Evolutionary conservation across 2,329 filamentous ascomycete genomes (phyloP), one percentile per base, ranked within the genome.

Genomic region (Erysiphe neolycopersici): DNA sequence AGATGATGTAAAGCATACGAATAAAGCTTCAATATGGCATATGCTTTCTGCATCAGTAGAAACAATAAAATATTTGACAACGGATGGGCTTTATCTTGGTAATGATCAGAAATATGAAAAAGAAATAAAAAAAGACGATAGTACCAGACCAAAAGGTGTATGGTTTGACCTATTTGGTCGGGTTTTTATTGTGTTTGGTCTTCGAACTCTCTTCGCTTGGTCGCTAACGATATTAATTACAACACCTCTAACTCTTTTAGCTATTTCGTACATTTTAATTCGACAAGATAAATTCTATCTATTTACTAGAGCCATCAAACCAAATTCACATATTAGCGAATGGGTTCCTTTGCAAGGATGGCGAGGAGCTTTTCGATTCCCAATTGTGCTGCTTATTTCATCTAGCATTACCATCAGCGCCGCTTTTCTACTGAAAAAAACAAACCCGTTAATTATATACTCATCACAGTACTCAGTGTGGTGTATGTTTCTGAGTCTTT

Each of bases 151-250:
- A 8, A 65, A 71, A 47, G 81, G 76, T 29, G 83, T 95, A 13
- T 98, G 85, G 83, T 95, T 95, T 55, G 89, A 95, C 55, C 61
- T 95, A 8, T 87, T 92, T 50, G 89, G 87, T 38, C 69, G 67
- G 44, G 66, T 66, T 1, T 84, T 94, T 58, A 80, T 78, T 14
- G 66, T 92, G 2, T 80, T 94, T 55, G 68, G 70, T 40, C 66
- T 94, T 35, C 72, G 79, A 48, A 84, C 81, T 8, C 67, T 95
- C 45, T 95, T 95, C 59, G 84, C 83, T 3, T 73, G 89, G 61
- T 85, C 83, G 5, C 68, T 95, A 26, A 79, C 80, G 0, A 61
- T 95, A 12, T 71, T 95, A 17, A 76, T 92, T 17, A 76, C 76
- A 17, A 74, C 79, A 0, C 87, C 87, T 0, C 57, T 95, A 39